Conservation (phyloP, 2,329 filamentous ascomycete genomes). For the Fusarium brevicatenulatum region DNA sequence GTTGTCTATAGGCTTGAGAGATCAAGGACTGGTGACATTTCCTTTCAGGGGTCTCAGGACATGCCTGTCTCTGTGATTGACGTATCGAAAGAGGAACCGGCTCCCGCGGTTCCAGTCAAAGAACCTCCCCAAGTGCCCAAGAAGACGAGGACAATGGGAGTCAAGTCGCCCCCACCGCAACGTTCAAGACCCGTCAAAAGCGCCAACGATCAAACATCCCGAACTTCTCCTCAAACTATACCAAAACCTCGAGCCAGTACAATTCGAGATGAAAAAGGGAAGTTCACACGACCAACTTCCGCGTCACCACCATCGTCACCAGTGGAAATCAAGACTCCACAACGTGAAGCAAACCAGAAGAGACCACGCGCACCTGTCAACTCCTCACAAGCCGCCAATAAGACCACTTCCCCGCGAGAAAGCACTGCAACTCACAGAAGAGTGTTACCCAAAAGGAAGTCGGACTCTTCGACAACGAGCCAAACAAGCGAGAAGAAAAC, state of each 20-base stretch:
- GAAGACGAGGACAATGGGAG: conserved; percentile 5
- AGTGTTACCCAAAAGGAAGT: conserved; percentile 39
- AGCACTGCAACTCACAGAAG: conserved; percentile 9
- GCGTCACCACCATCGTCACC: conserved; percentile 22
- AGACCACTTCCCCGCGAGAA: conserved; percentile 39
- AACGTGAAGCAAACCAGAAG: conserved; percentile 42
- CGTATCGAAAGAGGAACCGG: conserved; percentile 37
- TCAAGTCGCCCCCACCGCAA: conserved; percentile 23
- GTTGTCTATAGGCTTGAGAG: conserved; percentile 69
- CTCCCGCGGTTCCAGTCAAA: conserved; percentile 6
- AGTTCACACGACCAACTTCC: conserved; percentile 10
- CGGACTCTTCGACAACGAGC: conserved; percentile 20
- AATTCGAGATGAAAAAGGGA: conserved; percentile 21
- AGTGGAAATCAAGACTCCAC: conserved; percentile 11
- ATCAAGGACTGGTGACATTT: conserved; percentile 59
- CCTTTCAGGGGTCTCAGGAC: conserved; percentile 50
- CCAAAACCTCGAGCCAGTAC: conserved; percentile 1
- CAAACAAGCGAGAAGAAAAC: conserved; percentile 55
- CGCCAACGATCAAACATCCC: conserved; percentile 9
- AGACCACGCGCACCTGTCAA: conserved; percentile 33
- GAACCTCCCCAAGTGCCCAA: conserved; percentile 23
- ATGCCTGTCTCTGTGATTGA: conserved; percentile 43
- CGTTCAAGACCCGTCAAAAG: conserved; percentile 16
- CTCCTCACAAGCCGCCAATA: conserved; percentile 43
- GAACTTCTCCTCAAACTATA: conserved; percentile 1